Percentiles rank a stretch among this genome's conserved stretches.
Evolutionary conservation across 345 rosid genomes (phyloP).

Genomic region (Fremontodendron californicum): DNA sequence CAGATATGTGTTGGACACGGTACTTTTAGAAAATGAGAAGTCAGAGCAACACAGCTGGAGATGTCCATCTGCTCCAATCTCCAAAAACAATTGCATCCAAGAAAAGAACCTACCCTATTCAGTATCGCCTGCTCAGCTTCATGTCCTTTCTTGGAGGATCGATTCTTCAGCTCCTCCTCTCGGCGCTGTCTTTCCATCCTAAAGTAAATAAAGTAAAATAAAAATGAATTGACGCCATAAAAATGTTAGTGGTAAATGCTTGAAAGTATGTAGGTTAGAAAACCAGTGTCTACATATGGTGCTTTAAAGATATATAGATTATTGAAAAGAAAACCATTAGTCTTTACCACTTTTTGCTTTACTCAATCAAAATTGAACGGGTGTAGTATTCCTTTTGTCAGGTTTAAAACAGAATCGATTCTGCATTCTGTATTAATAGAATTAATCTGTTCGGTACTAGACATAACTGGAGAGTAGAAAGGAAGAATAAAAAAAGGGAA

Average conservation of each 20-base stretch:
- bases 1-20: background rate
- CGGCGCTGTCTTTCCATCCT: conserved; percentile 99
- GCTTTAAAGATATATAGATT: background rate
- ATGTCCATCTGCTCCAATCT: conserved; percentile 5
- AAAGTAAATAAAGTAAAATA: background rate
- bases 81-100: conserved; percentile 11
- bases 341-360: background rate
- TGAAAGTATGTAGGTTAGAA: background rate
- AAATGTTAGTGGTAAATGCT: background rate
- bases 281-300: background rate
- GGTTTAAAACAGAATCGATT: background rate
- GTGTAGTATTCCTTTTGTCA: background rate
- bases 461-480: background rate
- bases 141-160: conserved; percentile 70
- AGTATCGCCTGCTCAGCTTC: conserved; percentile 79
- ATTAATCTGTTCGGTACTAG: background rate
- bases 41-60: background rate
- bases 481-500: background rate
- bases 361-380: background rate
- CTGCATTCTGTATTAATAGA: background rate
- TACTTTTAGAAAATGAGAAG: background rate
- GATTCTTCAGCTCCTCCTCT: conserved; percentile 81
- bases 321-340: background rate
- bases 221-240: background rate
- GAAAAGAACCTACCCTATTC: conserved; percentile 52